Evolutionary conservation across 192 early-diverging fungal species (phyloP), one percentile per base, ranked within the genome.

Genomic region (Backusella morwellensis): DNA sequence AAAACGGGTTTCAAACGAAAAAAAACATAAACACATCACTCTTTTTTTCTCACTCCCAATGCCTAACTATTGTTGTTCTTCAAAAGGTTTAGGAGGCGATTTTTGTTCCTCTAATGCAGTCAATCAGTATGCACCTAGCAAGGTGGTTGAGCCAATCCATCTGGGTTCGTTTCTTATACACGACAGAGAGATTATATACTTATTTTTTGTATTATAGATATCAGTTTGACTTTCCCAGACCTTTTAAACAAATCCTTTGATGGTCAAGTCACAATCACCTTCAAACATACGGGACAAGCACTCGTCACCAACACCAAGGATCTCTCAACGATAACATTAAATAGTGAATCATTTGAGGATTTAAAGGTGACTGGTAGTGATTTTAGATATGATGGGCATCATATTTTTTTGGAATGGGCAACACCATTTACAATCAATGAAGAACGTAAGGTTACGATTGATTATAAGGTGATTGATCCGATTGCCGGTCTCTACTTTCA

Each of bases 401-500:
- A 63, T 9, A 79, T 86, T 26, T 42, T 73, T 40, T 36, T 86
- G n/a, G 11, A 29, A 44, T 86, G 83, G 84, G 68, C 74, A 42
- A 75, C 54, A 7, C 78, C 85, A 2, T 85, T 85, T 42, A 47
- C 59, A 19, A 19, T 69, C 15, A 40, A 72, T n/a, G 77, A 74
- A 41, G 47, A 80, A 41, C 36, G 85, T 11, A 80, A 73, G n/a
- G 83, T 86, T 11, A 70, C 66, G 11, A 35, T 86, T 21, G 70
- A 68, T 4, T 86, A 85, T 44, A 77, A 34, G 1, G 76, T 86
- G 12, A 47, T 69, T 19, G 47, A 79, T 15, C 82, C 82, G 6
- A 77, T 88, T 38, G 56, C 82, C 12, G 88, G 88, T 21, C 52
- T 89, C 41, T 86, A 77, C 83, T 89, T 87, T 54, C 69, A 82